Evolutionary conservation across 352 stramenopile genomes (phyloP).

Genomic region (Phytophthora nicotianae): DNA sequence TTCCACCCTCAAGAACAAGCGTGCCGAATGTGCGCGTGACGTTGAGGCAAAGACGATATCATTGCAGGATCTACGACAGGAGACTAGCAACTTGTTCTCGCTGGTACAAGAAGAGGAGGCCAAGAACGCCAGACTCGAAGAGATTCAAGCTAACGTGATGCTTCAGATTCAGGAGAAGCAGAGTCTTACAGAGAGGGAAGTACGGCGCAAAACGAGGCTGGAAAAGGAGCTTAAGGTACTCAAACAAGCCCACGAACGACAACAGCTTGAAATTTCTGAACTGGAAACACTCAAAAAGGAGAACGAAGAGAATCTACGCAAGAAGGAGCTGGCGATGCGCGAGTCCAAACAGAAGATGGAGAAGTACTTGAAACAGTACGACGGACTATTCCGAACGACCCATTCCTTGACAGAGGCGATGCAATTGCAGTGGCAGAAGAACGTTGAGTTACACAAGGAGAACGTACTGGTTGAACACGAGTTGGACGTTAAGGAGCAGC

Average conservation of each 20-base stretch:
- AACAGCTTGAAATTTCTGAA: constrained; percentile 44
- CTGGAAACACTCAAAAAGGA: constrained; percentile 58
- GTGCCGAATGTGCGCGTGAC: constrained; percentile 68
- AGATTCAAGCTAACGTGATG: constrained; percentile 46
- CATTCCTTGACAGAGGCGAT: constrained; percentile 81
- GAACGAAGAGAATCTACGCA: constrained; percentile 61
- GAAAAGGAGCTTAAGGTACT: constrained; percentile 76
- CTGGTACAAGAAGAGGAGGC: constrained; percentile 69
- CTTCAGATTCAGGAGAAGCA: constrained; percentile 70
- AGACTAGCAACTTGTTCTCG: constrained; percentile 69
- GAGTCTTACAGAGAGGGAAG: constrained; percentile 60
- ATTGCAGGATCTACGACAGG: constrained; percentile 65
- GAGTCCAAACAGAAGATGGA: constrained; percentile 90
- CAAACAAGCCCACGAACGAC: constrained; percentile 63
- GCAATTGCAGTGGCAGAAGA: constrained; percentile 83
- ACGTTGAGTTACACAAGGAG: constrained; percentile 81
- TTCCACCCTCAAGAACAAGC: constrained; percentile 69
- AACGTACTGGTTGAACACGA: constrained; percentile 74
- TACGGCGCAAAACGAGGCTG: constrained; percentile 62
- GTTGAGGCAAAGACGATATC: constrained; percentile 73
- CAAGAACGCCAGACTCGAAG: constrained; percentile 64
- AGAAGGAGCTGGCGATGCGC: constrained; percentile 76
- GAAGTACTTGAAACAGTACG: constrained; percentile 88
- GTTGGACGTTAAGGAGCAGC: constrained; percentile 46
- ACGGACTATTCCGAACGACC: constrained; percentile 80